Evolutionary conservation across 164 flowering plant genomes (phyloP).

Genomic region (Taxillus chinensis): DNA sequence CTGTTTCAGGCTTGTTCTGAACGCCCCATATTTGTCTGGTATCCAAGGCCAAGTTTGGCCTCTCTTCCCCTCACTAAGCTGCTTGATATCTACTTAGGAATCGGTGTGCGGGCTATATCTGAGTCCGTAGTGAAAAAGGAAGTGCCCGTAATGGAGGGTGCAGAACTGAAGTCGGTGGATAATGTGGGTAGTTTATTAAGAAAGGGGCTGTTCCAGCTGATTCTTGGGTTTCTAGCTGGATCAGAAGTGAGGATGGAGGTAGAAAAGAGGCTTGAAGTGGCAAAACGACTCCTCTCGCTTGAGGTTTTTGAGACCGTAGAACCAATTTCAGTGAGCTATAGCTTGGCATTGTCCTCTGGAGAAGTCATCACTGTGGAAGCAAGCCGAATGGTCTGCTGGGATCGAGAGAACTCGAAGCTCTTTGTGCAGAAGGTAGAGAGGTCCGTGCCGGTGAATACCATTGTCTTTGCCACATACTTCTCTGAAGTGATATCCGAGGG

Average conservation of each 20-base stretch:
- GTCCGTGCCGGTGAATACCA: constrained; percentile 19
- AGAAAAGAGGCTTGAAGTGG: constrained; percentile 28
- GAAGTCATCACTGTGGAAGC: constrained; percentile 15
- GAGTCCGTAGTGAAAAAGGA: constrained; percentile 32
- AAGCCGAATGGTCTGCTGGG: constrained; percentile 43
- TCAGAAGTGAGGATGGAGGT: constrained; percentile 26
- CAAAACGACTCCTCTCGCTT: constrained; percentile 26
- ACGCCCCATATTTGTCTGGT: constrained; percentile 51
- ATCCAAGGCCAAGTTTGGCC: constrained; percentile 27
- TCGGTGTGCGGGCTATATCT: constrained; percentile 49
- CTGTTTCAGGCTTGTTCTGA: constrained; percentile 26
- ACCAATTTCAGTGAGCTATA: constrained; percentile 25
- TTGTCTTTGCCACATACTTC: constrained; percentile 38
- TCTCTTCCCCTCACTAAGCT: constrained; percentile 25
- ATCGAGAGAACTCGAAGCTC: constrained; percentile 31
- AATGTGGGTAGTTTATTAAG: constrained; percentile 13
- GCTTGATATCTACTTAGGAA: constrained; percentile 27
- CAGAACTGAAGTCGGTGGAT: constrained; percentile 3
- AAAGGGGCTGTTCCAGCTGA: constrained; percentile 28
- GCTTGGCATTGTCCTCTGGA: constrained; percentile 28
- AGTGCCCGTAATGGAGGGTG: constrained; percentile 7
- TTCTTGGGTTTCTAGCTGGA: constrained; percentile 45
- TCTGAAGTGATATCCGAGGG: constrained; percentile 51
- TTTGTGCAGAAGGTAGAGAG: constrained; percentile 30
- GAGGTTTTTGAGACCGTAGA: constrained; percentile 28